phyloP scores from a whole-genome alignment of 2,329 filamentous ascomycete species.

The Neofusicoccum kwambonambiense region DNA sequence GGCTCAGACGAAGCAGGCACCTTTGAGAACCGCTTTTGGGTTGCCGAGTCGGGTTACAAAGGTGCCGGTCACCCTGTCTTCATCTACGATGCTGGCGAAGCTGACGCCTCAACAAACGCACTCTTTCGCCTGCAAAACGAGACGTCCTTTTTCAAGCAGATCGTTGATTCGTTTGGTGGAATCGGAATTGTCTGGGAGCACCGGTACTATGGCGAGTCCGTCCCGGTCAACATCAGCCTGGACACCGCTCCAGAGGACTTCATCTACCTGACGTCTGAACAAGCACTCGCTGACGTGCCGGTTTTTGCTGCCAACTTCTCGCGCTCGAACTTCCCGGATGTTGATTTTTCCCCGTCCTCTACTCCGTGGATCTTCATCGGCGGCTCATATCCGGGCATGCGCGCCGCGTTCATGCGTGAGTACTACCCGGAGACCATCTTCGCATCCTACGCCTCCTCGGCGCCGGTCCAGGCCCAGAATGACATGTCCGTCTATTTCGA shows the following conservation, averaged over 20 bases:
- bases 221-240: slow-evolving; percentile 32
- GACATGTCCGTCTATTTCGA: slow-evolving; percentile 55
- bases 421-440: slow-evolving; percentile 40
- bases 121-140: neutral
- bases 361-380: slow-evolving; percentile 42
- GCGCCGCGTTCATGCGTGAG: slow-evolving; percentile 39
- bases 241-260: slow-evolving; percentile 35
- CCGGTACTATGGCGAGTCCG: slow-evolving; percentile 44
- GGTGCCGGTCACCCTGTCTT: slow-evolving; percentile 37
- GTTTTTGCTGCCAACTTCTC: slow-evolving; percentile 42
- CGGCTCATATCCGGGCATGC: slow-evolving; percentile 39
- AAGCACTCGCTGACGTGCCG: slow-evolving; percentile 43
- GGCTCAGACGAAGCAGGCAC: slow-evolving; percentile 29
- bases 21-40: slow-evolving; percentile 41
- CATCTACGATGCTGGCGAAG: slow-evolving; percentile 39
- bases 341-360: slow-evolving; percentile 33
- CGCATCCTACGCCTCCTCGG: slow-evolving; percentile 37
- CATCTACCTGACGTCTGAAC: slow-evolving; percentile 39
- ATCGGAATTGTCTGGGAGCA: slow-evolving; percentile 43
- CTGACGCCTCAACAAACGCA: slow-evolving; percentile 25
- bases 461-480: slow-evolving; percentile 46
- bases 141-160: slow-evolving; percentile 11
- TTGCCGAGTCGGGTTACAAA: slow-evolving; percentile 32
- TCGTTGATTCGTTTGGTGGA: slow-evolving; percentile 7
- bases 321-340: slow-evolving; percentile 31